phyloP scores from a whole-genome alignment of 2,329 filamentous ascomycete species.

The Pseudocercospora ulei region DNA sequence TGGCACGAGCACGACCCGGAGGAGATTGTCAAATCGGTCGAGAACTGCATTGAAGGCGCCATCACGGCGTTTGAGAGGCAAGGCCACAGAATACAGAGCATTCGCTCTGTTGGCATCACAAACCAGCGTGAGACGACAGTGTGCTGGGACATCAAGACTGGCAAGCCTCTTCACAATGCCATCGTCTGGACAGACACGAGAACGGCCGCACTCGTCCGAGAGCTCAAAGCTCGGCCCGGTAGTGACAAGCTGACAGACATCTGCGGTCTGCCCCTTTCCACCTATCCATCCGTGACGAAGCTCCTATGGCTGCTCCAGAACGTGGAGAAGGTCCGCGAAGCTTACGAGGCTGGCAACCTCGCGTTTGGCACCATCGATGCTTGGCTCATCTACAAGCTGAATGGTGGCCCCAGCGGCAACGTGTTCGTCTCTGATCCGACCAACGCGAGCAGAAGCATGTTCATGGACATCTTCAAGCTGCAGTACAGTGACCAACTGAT shows the following conservation, averaged over 20 bases:
- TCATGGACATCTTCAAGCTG: conserved; percentile 75
- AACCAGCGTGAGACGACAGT: conserved; percentile 85
- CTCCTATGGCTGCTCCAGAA: conserved; percentile 73
- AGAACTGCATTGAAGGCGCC: conserved; percentile 69
- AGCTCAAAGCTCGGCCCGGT: conserved; percentile 58
- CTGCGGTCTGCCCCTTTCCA: conserved; percentile 75
- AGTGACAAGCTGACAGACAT: conserved; percentile 60
- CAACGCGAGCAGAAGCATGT: conserved; percentile 87
- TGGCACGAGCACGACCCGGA: conserved; percentile 85
- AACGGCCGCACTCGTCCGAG: conserved; percentile 63
- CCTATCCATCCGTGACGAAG: conserved; percentile 80
- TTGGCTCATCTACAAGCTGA: conserved; percentile 78
- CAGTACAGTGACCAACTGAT: conserved; percentile 70
- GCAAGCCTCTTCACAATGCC: conserved; percentile 70
- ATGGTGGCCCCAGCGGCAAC: conserved; percentile 53
- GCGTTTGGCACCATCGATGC: conserved; percentile 81
- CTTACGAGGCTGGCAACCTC: conserved; percentile 65
- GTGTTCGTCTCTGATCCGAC: conserved; percentile 76
- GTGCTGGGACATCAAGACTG: conserved; percentile 72
- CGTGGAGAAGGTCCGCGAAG: conserved; percentile 56
- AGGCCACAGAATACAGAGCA: conserved; percentile 57
- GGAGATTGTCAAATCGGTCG: conserved; percentile 64
- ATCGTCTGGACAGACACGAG: conserved; percentile 87
- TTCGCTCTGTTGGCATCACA: conserved; percentile 73
- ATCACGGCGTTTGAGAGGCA: conserved; percentile 59